These are phyloP conservation scores for Apiotrichum brassicae DNA, from an alignment of 1,284 basidiomycete species.

Conservation along the genomic window DNA sequence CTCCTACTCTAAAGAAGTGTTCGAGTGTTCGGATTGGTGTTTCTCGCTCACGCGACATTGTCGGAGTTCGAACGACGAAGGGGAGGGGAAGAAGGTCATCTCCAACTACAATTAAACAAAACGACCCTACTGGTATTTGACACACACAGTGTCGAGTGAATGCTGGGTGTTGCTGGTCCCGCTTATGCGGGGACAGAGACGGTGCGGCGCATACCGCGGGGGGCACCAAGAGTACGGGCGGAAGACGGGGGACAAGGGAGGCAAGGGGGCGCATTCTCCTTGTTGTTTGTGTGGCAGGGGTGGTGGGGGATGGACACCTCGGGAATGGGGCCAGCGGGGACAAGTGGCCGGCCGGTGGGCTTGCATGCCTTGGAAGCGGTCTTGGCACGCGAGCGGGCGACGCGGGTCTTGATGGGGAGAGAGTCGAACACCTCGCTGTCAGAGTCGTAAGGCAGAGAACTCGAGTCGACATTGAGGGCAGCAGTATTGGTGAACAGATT, in stretches of 20 bases:
- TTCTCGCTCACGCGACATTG: too few relatives aligned
- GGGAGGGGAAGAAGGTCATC: too few relatives aligned
- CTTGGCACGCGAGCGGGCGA: neutral
- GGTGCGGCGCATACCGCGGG: neutral
- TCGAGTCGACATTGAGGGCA: neutral
- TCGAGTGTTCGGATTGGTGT: too few relatives aligned
- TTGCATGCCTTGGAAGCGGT: neutral
- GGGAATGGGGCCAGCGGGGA: neutral
- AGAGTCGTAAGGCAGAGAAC: neutral
- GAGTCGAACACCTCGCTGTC: neutral
- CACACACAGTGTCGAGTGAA: too few relatives aligned
- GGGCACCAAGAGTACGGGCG: neutral
- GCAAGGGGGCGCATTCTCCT: constrained; percentile 1
- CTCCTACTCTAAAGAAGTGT: too few relatives aligned
- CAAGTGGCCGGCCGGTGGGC: too few relatives aligned
- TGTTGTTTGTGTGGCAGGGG: neutral
- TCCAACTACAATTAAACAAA: too few relatives aligned
- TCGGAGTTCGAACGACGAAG: too few relatives aligned
- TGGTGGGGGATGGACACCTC: neutral
- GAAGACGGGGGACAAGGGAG: too few relatives aligned
- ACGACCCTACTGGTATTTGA: too few relatives aligned
- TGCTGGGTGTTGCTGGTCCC: too few relatives aligned
- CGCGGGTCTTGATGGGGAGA: neutral
- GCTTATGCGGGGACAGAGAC: neutral
- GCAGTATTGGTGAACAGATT: constrained; percentile 24